A percentile compares a stretch with the other conserved stretches of the same genome.
Evolutionary conservation across 2,329 filamentous ascomycete genomes (phyloP).

Genomic region (Curvularia spicifera): DNA sequence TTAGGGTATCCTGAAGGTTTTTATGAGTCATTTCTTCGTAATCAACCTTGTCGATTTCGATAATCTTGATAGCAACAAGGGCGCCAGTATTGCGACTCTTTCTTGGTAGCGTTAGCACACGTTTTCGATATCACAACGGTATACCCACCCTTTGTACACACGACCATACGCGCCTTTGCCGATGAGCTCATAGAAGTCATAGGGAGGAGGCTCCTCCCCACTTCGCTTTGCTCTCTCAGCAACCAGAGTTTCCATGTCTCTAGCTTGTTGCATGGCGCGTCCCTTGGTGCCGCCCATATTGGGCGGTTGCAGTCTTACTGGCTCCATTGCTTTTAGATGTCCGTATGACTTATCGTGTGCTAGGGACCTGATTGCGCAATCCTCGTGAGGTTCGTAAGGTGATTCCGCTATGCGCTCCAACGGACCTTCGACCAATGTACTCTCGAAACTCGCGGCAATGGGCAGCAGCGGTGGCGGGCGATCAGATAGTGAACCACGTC

Average conservation of each 20-base stretch:
- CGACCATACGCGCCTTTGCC: slow-evolving; percentile 77
- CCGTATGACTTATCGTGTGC: slow-evolving; percentile 11
- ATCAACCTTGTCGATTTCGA: slow-evolving; percentile 81
- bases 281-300: slow-evolving; percentile 55
- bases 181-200: slow-evolving; percentile 73
- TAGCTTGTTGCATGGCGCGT: slow-evolving; percentile 71
- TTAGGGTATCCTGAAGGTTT: slow-evolving; percentile 60
- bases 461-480: slow-evolving; percentile 23
- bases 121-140: background rate
- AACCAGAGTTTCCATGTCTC: slow-evolving; percentile 70
- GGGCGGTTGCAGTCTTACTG: slow-evolving; percentile 38
- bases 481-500: slow-evolving; percentile 14
- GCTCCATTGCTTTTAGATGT: slow-evolving; percentile 36
- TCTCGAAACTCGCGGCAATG: slow-evolving; percentile 23
- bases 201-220: slow-evolving; percentile 67
- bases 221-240: slow-evolving; percentile 66
- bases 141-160: slow-evolving; percentile 68
- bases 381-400: slow-evolving; percentile 18
- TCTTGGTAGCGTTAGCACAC: slow-evolving; percentile 36
- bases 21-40: slow-evolving; percentile 51
- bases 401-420: slow-evolving; percentile 39
- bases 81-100: slow-evolving; percentile 52
- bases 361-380: background rate
- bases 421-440: slow-evolving; percentile 23
- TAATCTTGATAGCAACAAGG: slow-evolving; percentile 79